These are phyloP conservation scores for Nepenthes gracilis DNA, from an alignment of 148 eudicot genomes.

Conservation along the genomic window DNA sequence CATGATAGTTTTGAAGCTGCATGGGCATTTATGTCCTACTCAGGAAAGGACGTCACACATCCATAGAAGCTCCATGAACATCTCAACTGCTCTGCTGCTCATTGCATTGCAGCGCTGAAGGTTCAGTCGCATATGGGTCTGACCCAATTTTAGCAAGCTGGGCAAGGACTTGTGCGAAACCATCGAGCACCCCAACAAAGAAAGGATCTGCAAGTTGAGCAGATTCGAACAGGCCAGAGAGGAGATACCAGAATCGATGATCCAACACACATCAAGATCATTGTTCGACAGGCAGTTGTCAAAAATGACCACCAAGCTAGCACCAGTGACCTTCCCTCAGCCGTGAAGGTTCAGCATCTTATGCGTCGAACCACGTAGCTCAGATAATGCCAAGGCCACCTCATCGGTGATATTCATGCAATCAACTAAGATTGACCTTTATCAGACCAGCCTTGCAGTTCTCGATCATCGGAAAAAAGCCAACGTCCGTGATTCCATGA, in stretches of 20 bases:
- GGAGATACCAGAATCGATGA: conserved; percentile 49
- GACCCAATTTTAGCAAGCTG: neutral
- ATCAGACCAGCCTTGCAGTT: conserved; percentile 27
- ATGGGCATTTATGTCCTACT: conserved; percentile 3
- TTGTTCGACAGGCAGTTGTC: conserved; percentile 37
- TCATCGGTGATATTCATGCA: neutral
- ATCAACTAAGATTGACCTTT: conserved; percentile 1
- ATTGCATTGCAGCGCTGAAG: conserved; percentile 28
- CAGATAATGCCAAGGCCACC: neutral
- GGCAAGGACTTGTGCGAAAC: neutral
- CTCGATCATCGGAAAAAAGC: conserved; percentile 44
- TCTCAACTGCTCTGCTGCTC: conserved; percentile 32
- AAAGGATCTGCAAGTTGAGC: conserved; percentile 42
- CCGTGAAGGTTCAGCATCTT: conserved; percentile 60
- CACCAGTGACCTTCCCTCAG: conserved; percentile 54
- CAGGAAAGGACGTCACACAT: conserved; percentile 60
- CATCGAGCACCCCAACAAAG: conserved; percentile 8
- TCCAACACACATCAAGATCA: conserved; percentile 58
- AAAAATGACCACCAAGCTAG: conserved; percentile 45
- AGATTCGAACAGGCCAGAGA: conserved; percentile 50
- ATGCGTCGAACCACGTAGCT: conserved; percentile 51
- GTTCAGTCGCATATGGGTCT: conserved; percentile 2
- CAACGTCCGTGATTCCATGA: conserved; percentile 47
- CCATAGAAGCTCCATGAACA: conserved; percentile 36
- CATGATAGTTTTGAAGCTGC: neutral